phyloP scores from a whole-genome alignment of 306 rosid species.

The Inga laurina region DNA sequence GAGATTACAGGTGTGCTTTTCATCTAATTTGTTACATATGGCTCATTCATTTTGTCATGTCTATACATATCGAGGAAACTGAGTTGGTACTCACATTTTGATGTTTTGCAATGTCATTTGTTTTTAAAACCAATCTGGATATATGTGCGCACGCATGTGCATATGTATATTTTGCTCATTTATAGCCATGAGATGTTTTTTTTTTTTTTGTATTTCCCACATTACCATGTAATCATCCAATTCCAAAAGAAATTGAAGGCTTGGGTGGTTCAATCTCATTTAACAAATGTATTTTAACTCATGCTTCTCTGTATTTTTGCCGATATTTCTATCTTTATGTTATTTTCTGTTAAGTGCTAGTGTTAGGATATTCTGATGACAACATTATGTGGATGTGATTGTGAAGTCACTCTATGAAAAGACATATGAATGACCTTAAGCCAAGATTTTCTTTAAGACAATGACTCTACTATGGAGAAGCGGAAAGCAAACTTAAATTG shows the following conservation, averaged over 20 bases:
- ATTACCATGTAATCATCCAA: not conserved
- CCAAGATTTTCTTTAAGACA: not conserved
- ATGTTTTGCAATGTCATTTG: not conserved
- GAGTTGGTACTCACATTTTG: not conserved
- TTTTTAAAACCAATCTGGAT: not conserved
- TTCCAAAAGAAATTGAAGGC: not conserved
- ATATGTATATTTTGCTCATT: too few species aligned
- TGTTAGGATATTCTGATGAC: not conserved
- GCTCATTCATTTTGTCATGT: conserved; percentile 4
- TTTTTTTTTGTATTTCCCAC: not conserved
- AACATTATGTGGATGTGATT: not conserved
- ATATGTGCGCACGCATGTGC: too few species aligned
- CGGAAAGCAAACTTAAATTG: not conserved
- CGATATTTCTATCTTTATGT: not conserved
- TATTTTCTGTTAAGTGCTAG: not conserved
- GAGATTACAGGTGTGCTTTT: conserved; percentile 73
- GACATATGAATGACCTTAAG: not conserved
- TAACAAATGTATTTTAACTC: not conserved
- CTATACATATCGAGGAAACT: conserved; percentile 4
- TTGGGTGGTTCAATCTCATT: not conserved
- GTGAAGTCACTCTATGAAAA: not conserved
- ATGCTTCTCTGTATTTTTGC: not conserved
- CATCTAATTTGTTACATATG: not conserved
- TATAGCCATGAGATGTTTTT: not conserved
- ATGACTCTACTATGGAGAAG: not conserved